phyloP scores from a whole-genome alignment of 371 early-diverging fungal genomes.

The Umbelopsis sp. region DNA sequence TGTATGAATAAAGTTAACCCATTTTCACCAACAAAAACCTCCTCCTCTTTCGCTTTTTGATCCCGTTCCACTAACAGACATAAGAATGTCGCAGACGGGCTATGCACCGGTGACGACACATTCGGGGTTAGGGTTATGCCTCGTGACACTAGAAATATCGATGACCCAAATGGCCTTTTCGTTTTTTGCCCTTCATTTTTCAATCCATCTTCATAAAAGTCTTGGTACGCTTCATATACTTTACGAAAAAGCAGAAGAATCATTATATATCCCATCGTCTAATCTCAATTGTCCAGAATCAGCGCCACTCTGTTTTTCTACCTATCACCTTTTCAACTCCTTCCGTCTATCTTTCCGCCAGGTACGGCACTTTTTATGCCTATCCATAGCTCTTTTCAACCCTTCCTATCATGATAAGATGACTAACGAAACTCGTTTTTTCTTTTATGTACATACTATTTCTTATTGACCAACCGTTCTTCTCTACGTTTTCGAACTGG shows the following conservation, averaged over 20 bases:
- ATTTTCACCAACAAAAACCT: neutral
- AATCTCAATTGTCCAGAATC: neutral
- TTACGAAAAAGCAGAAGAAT: neutral
- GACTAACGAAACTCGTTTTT: neutral
- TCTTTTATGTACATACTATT: neutral
- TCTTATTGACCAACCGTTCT: neutral
- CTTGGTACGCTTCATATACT: neutral
- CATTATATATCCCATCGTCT: neutral
- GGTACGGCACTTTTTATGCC: neutral
- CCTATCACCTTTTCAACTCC: neutral
- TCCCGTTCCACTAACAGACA: neutral
- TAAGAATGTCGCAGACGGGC: neutral
- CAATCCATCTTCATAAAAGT: neutral
- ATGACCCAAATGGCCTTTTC: conserved; percentile 5
- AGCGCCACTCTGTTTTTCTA: neutral
- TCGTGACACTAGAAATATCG: conserved; percentile 19
- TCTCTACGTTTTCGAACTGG: neutral
- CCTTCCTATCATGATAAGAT: neutral
- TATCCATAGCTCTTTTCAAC: too few species aligned
- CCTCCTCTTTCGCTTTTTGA: neutral
- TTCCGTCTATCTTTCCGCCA: neutral
- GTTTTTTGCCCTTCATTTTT: conserved; percentile 16
- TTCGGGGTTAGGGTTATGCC: conserved; percentile 13
- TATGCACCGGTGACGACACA: conserved; percentile 18
- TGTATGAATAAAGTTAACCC: neutral